A percentile compares a stretch with the other conserved stretches of the same genome.
phyloP scores from a whole-genome alignment of 768 basidiomycete species.

The Butyriboletus loyo region DNA sequence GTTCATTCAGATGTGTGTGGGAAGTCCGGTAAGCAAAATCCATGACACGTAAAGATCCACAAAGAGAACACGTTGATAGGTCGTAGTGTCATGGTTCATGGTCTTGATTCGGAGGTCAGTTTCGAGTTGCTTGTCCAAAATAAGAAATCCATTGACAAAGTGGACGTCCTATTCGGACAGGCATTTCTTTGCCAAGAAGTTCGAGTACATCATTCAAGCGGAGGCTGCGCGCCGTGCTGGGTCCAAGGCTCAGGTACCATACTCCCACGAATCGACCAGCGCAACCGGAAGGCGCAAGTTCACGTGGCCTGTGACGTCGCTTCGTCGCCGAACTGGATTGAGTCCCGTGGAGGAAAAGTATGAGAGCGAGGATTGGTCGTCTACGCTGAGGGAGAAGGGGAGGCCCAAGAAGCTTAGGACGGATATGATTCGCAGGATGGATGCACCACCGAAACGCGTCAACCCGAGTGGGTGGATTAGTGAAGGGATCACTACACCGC shows the following conservation, averaged over 20 bases:
- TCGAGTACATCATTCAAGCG: constrained; percentile 52
- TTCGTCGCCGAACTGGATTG: constrained; percentile 30
- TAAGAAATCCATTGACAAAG: not conserved
- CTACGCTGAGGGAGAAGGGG: constrained; percentile 26
- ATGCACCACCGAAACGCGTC: constrained; percentile 62
- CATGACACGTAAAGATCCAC: not conserved
- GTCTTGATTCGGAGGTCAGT: constrained; percentile 69
- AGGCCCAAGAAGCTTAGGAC: constrained; percentile 40
- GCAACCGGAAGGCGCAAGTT: constrained; percentile 18
- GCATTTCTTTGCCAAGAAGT: constrained; percentile 68
- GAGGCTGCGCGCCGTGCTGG: constrained; percentile 34
- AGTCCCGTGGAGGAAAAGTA: constrained; percentile 26
- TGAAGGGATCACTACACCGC: constrained; percentile 36
- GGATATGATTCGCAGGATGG: constrained; percentile 77
- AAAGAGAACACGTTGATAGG: constrained; percentile 36
- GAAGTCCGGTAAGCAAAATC: constrained; percentile 59
- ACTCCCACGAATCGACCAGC: constrained; percentile 21
- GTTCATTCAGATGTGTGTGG: constrained; percentile 76
- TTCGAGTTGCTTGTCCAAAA: not conserved
- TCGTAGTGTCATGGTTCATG: constrained; percentile 79
- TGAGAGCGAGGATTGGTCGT: constrained; percentile 14
- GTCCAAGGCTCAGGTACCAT: constrained; percentile 17
- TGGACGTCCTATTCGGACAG: constrained; percentile 34
- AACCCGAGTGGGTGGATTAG: constrained; percentile 74
- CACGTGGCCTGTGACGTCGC: constrained; percentile 29